Base-by-base conservation (phyloP, 192 early-diverging fungal species). In the Coemansia sp. region DNA sequence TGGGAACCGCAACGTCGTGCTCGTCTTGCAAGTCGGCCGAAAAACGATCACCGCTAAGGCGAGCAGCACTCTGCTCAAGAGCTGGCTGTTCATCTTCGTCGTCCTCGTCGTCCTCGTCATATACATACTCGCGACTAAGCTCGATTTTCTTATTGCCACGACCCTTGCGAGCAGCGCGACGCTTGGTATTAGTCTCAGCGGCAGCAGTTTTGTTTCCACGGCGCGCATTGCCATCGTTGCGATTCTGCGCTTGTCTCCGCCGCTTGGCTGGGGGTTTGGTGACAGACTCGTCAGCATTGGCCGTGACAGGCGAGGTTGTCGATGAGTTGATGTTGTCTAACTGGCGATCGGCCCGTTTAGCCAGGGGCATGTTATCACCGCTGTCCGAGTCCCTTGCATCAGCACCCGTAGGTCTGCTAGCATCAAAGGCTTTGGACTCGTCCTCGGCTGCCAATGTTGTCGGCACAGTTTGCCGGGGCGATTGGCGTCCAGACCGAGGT, bases 111-210 rank as follows among this genome's bases (percentile, higher is more conserved):
- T 80, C 77, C 29, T 77, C 75, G 29, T 72, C 72, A 52, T 65
- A 81, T 36, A 81, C 66, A 59, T 67, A 81, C 60, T 75, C 73
- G 62, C 67, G 69, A 22, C 72, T 75, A 12, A 75, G 67, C 55
- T 81, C 78, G 14, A 68, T 49, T 64, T 81, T 81, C 40, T 72
- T 81, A 17, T 54, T 5, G 17, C 55, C 63, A 5, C 78, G 68
- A 0, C 40, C 11, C 16, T 56, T 63, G 32, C 78, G 78, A 7
- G 60, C 55, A 25, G 34, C 54, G 28, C 60, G 66, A 30, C 78
- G 78, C 28, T 32, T 60, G 36, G 66, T 48, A 22, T 25, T 45
- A 11, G 28, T 55, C 17, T 55, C 20, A 28, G 11, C 52, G 52
- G 28, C 18, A 17, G 69, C n/a, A n/a, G 48, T 42, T 30, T 66